These are phyloP conservation scores for Pinguiococcus pyrenoidosus DNA, from an alignment of 108 stramenopile species.

Conservation along the genomic window DNA sequence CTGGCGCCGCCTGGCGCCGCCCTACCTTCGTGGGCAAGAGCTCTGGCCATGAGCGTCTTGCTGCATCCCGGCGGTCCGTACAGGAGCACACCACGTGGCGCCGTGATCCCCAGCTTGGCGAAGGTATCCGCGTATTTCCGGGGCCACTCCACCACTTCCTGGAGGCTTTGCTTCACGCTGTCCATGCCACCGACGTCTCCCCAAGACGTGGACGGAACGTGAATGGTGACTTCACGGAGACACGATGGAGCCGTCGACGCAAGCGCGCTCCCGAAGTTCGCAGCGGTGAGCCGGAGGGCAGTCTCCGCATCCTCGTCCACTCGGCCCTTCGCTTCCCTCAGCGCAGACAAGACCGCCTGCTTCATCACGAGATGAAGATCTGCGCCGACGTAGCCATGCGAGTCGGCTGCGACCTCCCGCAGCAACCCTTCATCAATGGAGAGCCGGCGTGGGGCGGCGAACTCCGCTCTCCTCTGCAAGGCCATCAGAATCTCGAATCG, in stretches of 20 bases:
- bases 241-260: conserved; percentile 21
- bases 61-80: conserved; percentile 53
- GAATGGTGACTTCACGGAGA: conserved; percentile 31
- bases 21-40: conserved; percentile 30
- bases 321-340: conserved; percentile 4
- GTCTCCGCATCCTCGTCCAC: background rate
- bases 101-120: conserved; percentile 14
- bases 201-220: conserved; percentile 30
- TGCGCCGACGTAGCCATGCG: too few relatives aligned
- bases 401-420: too few relatives aligned
- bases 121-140: conserved; percentile 28
- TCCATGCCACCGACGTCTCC: conserved; percentile 40
- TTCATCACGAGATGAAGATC: too few relatives aligned
- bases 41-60: conserved; percentile 43
- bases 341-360: background rate
- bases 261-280: conserved; percentile 11
- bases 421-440: too few relatives aligned
- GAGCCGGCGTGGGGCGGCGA: too few relatives aligned
- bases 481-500: conserved; percentile 14
- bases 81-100: conserved; percentile 36
- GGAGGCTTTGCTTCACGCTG: conserved; percentile 33
- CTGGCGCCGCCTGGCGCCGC: too few relatives aligned
- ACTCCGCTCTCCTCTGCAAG: conserved; percentile 11
- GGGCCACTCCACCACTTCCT: conserved; percentile 42
- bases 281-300: background rate